These are phyloP conservation scores for Jacaranda mimosifolia DNA, from an alignment of 257 asterid species.

Conservation along the genomic window DNA sequence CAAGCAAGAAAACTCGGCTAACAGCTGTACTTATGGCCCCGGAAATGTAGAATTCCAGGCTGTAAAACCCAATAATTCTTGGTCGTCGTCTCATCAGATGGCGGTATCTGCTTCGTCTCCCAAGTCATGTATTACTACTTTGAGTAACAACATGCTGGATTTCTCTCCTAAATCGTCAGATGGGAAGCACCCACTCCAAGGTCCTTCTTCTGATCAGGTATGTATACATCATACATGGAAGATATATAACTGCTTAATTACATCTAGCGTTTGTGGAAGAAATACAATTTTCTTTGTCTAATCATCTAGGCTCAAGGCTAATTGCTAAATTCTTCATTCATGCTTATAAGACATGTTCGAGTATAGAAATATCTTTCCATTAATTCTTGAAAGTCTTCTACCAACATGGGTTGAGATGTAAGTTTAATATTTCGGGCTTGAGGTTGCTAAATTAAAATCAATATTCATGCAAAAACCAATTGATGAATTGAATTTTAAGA, in stretches of 20 bases:
- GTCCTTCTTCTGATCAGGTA: slow-evolving; percentile 66
- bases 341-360: not conserved
- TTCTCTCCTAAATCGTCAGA: slow-evolving; percentile 52
- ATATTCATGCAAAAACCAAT: too few relatives aligned
- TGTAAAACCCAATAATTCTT: slow-evolving; percentile 32
- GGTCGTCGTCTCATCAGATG: slow-evolving; percentile 53
- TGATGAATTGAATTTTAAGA: too few relatives aligned
- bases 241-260: not conserved
- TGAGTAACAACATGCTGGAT: slow-evolving; percentile 63
- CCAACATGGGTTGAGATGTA: too few relatives aligned
- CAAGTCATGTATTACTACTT: slow-evolving; percentile 54
- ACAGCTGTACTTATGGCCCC: slow-evolving; percentile 21
- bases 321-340: not conserved
- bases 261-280: slow-evolving; percentile 14
- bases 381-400: too few relatives aligned
- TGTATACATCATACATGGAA: not conserved
- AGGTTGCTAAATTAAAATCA: too few relatives aligned
- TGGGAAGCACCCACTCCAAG: slow-evolving; percentile 51
- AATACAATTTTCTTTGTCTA: not conserved
- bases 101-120: slow-evolving; percentile 57
- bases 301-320: not conserved
- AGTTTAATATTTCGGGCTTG: too few relatives aligned
- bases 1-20: slow-evolving; percentile 43
- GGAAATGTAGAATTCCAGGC: slow-evolving; percentile 36
- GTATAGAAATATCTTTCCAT: too few relatives aligned